Base-by-base conservation (phyloP, 805 yeast genomes). In the Jamesozyma gamospora region DNA sequence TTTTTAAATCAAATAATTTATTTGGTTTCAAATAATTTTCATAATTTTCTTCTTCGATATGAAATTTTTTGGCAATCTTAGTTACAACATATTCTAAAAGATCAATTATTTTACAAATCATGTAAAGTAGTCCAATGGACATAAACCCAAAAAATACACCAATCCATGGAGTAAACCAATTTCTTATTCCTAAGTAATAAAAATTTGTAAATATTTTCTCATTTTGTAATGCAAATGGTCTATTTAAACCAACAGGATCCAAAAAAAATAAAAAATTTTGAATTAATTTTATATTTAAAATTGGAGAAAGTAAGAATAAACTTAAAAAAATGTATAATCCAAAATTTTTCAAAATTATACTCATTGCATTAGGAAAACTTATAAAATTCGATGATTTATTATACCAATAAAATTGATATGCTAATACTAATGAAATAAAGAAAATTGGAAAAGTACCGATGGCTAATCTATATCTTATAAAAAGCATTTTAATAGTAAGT, bases 391-490 rank as follows among this genome's bases (percentile, higher is more conserved):
- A 64, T 17, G 61, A 58, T 27, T 60, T 44, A 38, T 64, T 53
- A 51, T 68, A 79, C 15, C 52, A 48, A 28, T 50, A 50, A 37
- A 81, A 64, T 55, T 88, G 96, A 16, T 75, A 50, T 2, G 72
- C 50, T 34, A 81, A 47, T 0, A 73, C 71, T 14, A 75, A 41
- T 0, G 75, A 59, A 1, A 79, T 69, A 14, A 82, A 64, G 30
- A 76, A 74, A 1, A 80, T 65, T 3, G 94, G 87, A 39, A 82
- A 70, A 1, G 87, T 70, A 4, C 83, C 79, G 31, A 82, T 64
- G 1, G 83, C 75, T 12, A 90, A 69, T 51, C 98, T 70, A 58
- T 82, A 90, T 41, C 94, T 68, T 48, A 87, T 65, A 4, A 83
- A 79, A 35, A 88, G 60, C 46, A 82, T 67, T 41, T 78, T 80